A percentile compares a stretch with the other conserved stretches of the same genome.
These are phyloP conservation scores for Nigrospora osmanthi DNA, from an alignment of 2,329 filamentous ascomycete genomes.

Conservation along the genomic window DNA sequence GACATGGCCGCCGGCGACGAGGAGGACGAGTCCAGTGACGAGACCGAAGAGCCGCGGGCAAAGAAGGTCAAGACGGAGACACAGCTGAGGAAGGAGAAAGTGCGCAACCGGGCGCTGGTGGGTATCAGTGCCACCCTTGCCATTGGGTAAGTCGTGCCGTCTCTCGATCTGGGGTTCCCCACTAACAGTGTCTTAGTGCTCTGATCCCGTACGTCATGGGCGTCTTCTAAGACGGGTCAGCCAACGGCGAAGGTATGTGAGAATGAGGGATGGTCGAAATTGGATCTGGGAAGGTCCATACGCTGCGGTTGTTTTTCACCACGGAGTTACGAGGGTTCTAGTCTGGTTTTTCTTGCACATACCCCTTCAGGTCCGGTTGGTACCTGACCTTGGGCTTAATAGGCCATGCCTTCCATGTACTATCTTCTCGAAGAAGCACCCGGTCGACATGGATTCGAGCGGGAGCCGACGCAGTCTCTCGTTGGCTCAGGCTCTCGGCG, in stretches of 20 bases:
- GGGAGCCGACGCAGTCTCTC: too few species aligned
- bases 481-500: too few species aligned
- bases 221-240: conserved; percentile 28
- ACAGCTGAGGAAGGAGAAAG: conserved; percentile 76
- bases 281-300: background rate
- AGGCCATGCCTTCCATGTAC: background rate
- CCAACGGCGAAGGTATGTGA: too few species aligned
- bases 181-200: conserved; percentile 19
- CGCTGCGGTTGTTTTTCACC: conserved; percentile 5
- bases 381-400: background rate
- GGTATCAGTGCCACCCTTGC: conserved; percentile 82
- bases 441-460: too few species aligned
- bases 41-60: conserved; percentile 35
- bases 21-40: conserved; percentile 34
- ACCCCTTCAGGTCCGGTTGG: conserved; percentile 7
- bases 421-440: too few species aligned
- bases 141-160: conserved; percentile 67
- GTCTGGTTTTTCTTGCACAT: conserved; percentile 13
- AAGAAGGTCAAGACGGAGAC: conserved; percentile 81
- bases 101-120: conserved; percentile 76
- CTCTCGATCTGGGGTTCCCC: conserved; percentile 13
- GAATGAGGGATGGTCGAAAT: background rate
- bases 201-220: conserved; percentile 45
- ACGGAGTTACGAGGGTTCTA: conserved; percentile 6
- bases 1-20: conserved; percentile 63